Evolutionary conservation across 805 yeast genomes (phyloP), one percentile per base, ranked within the genome.

Genomic region (Candida peoriensis): DNA sequence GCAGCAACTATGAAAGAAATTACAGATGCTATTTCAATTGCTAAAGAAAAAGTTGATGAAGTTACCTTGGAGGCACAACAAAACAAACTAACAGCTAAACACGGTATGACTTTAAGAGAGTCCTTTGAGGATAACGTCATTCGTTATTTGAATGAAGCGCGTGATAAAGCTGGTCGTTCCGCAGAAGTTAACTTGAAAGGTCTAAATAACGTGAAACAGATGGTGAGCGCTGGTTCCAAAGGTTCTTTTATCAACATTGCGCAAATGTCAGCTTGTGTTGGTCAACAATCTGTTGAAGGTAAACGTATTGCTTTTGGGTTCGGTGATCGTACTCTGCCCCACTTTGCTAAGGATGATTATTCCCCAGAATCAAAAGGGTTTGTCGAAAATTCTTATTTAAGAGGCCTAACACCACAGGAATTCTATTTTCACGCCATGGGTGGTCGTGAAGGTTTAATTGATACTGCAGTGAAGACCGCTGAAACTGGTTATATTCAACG

Each of bases 351-450:
- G 62, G 98, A 93, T 66, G 98, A 93, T 61, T 93, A 93, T 61
- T 86, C 96, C 33, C 97, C 98, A 16, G 98, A 93, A 63, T 90
- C 97, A 4, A 88, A 88, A 60, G 99, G 99, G 50, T 93, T 93
- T 54, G 95, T 93, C 41, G 96, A 94, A 62, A 93, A 93, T 59
- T 93, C 98, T 11, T 93, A 93, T 57, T 72, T 90, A 57, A 80
- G 97, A 70, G 99, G 99, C 24, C 72, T 93, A 54, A 89, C 98
- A 6, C 98, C 99, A 22, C 97, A 93, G 63, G 99, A 93, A 62
- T 93, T 93, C 62, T 89, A 93, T 61, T 93, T 93, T 81, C 99
- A 93, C 61, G 97, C 97, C 34, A 93, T 93, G 96, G 97, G 98
- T 57, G 99, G 99, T 70, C 87, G 99, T 75, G 99, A 93, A 69